These are phyloP conservation scores for Suaeda aralocaspica DNA, from an alignment of 148 eudicot species.

Conservation along the genomic window DNA sequence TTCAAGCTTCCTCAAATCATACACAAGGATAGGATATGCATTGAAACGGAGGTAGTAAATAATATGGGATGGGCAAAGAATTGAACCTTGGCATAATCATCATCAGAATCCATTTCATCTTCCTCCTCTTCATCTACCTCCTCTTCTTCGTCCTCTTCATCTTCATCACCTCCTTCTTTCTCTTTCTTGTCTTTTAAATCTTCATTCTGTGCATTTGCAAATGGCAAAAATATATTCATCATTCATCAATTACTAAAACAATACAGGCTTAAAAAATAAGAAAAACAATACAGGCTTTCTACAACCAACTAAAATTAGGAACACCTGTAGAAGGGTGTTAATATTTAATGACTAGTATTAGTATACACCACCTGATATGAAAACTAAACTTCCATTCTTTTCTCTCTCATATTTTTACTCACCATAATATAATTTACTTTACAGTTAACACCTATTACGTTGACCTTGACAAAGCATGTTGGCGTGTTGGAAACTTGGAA, in stretches of 20 bases:
- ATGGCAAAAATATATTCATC: neutral
- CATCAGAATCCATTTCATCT: conserved; percentile 11
- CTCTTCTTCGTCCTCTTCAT: conserved; percentile 27
- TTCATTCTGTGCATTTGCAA: conserved; percentile 16
- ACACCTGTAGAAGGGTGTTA: neutral
- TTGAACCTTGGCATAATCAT: conserved; percentile 22
- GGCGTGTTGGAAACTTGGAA: too few species aligned
- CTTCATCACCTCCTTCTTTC: conserved; percentile 25
- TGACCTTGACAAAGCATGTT: too few species aligned
- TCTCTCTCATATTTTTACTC: too few species aligned
- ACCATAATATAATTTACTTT: too few species aligned
- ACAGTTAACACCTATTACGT: too few species aligned
- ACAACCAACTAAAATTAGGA: neutral
- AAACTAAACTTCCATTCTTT: too few species aligned
- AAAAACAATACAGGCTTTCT: neutral
- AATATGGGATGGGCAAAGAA: neutral
- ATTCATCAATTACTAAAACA: neutral
- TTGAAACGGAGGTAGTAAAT: neutral
- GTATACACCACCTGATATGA: too few species aligned
- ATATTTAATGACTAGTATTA: too few species aligned
- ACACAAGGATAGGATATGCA: too few species aligned
- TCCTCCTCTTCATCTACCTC: conserved; percentile 20
- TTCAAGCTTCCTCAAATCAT: too few species aligned
- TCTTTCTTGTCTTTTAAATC: conserved; percentile 7
- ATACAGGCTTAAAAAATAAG: neutral